Evolutionary conservation across 805 yeast genomes (phyloP), one percentile per base, ranked within the genome.

Genomic region (Komagataella mondaviorum): DNA sequence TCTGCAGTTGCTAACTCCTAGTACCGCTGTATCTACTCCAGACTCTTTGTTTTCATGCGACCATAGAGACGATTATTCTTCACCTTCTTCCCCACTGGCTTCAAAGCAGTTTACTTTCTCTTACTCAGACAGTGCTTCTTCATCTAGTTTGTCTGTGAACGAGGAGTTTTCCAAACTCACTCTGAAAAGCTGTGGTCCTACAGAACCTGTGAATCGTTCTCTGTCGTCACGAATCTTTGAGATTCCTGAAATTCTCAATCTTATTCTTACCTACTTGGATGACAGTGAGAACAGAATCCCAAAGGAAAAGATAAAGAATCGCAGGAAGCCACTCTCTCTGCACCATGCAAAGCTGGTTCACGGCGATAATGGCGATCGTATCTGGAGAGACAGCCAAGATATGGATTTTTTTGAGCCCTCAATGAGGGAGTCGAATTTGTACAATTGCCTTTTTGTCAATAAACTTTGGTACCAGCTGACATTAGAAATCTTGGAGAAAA

Each of bases 241-340:
- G 49, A 80, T 84, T 43, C 96, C 96, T 0, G 96, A 88, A 63
- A 82, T 88, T 50, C 69, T 88, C 14, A 64, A 71, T 54, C 71
- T 72, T 51, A 85, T 88, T 10, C 64, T 87, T 20, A 67, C 70
- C 23, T 78, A 71, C 60, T 83, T 84, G 52, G 64, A 68, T 23
- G 77, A 73, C 54, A 64, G 60, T 49, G 47, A 53, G 18, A 69
- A 74, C 1, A 61, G 65, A 6, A 69, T 81, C n/a, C 91, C 91
- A 2, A 75, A 71, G 47, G 91, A 86, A 59, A 62, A 65, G 14
- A 62, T 78, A 0, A 84, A 86, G 48, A 60, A 72, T 1, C 71
- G 91, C 57, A 73, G 95, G 57, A 77, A 76, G 54, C 95, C 95
- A 6, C 66, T 82, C 59, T 80, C 86, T 1, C 75, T 71, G 50